Evolutionary conservation across 2,329 filamentous ascomycete species (phyloP).

Genomic region (Fusarium cyanostomum): DNA sequence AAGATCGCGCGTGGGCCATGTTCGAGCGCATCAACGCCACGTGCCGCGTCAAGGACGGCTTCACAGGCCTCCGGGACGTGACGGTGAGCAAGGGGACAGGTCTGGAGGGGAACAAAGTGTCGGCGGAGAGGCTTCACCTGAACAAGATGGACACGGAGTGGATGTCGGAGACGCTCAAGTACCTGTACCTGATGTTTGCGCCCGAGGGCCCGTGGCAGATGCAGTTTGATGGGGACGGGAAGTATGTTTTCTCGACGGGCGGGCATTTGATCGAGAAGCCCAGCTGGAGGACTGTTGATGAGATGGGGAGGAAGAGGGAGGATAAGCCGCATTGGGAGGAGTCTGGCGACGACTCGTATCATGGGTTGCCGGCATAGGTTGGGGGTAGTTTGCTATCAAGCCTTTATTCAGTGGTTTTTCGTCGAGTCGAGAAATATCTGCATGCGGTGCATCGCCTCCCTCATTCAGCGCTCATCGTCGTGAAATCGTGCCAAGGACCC

Average conservation of each 20-base stretch:
- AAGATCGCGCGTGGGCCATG: conserved; percentile 85
- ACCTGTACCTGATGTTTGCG: conserved; percentile 76
- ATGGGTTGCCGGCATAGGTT: too few species aligned
- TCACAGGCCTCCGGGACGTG: conserved; percentile 72
- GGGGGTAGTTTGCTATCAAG: too few species aligned
- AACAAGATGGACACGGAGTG: conserved; percentile 89
- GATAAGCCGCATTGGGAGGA: neutral
- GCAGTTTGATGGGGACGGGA: conserved; percentile 54
- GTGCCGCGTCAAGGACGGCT: conserved; percentile 72
- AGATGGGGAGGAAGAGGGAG: neutral
- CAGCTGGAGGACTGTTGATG: neutral
- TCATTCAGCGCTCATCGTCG: too few species aligned
- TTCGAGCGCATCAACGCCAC: conserved; percentile 74
- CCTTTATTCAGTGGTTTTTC: too few species aligned
- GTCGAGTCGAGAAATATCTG: too few species aligned
- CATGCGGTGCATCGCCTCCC: too few species aligned
- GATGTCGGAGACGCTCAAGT: conserved; percentile 90
- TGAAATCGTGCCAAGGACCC: too few species aligned
- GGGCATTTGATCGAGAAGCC: conserved; percentile 52
- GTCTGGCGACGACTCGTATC: neutral
- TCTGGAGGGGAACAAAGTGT: conserved; percentile 52
- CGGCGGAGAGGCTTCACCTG: conserved; percentile 57
- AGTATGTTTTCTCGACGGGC: conserved; percentile 62
- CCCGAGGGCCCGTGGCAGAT: conserved; percentile 66
- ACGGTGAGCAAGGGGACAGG: conserved; percentile 55